Percentiles rank a stretch among this genome's conserved stretches.
Evolutionary conservation across 352 stramenopile species (phyloP).

Genomic region (Aphanomyces stellatus): DNA sequence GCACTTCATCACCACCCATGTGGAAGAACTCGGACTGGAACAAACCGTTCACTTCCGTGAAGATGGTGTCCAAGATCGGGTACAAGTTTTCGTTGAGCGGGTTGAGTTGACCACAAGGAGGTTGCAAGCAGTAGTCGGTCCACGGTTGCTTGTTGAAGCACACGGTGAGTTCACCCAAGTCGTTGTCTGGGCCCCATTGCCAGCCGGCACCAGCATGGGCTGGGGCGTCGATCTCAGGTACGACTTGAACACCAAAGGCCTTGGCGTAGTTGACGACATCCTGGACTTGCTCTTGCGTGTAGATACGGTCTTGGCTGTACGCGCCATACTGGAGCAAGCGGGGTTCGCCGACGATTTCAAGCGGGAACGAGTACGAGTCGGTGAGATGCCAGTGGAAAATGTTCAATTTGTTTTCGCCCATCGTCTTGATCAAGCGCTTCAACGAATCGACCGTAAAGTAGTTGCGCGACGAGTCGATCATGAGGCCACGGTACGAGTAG

Average conservation of each 20-base stretch:
- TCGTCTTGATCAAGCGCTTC: slow-evolving; percentile 5
- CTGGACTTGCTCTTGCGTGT: slow-evolving; percentile 24
- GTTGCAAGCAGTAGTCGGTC: slow-evolving; percentile 9
- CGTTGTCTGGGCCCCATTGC: slow-evolving; percentile 5
- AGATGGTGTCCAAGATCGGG: slow-evolving; percentile 11
- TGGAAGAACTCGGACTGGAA: slow-evolving; percentile 19
- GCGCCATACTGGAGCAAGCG: slow-evolving; percentile 11
- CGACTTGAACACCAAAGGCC: slow-evolving; percentile 21
- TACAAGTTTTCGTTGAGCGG: slow-evolving; percentile 21
- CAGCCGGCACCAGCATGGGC: slow-evolving; percentile 19
- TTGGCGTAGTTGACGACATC: slow-evolving; percentile 23
- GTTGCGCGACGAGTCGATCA: slow-evolving; percentile 10
- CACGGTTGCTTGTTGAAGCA: slow-evolving; percentile 11
- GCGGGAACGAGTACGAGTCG: neutral
- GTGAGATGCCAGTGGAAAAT: slow-evolving; percentile 17
- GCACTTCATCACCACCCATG: slow-evolving; percentile 24
- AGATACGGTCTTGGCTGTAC: slow-evolving; percentile 17
- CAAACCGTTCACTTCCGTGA: slow-evolving; percentile 10
- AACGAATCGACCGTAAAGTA: slow-evolving; percentile 5
- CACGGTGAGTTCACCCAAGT: slow-evolving; percentile 13
- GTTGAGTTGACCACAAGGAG: slow-evolving; percentile 19
- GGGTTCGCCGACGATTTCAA: slow-evolving; percentile 12
- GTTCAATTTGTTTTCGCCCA: slow-evolving; percentile 18
- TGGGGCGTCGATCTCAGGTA: slow-evolving; percentile 26
- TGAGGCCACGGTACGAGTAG: slow-evolving; percentile 6